Percentiles rank a stretch among this genome's conserved stretches.
phyloP scores from a whole-genome alignment of 768 basidiomycete genomes.

The Lactarius hatsudake region DNA sequence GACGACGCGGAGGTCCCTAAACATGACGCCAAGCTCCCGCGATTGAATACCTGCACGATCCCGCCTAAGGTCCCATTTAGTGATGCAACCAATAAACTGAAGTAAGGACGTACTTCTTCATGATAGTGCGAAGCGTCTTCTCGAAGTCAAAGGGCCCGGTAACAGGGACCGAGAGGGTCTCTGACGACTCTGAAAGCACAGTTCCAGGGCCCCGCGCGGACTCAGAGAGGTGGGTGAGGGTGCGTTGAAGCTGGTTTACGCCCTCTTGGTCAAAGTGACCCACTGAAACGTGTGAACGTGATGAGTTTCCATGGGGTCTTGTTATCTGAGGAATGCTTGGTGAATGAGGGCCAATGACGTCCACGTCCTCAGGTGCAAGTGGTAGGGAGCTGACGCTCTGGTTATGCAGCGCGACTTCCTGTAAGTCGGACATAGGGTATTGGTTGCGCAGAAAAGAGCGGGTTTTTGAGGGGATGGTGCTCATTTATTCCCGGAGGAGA shows the following conservation, averaged over 20 bases:
- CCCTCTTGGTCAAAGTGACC: slow-evolving; percentile 56
- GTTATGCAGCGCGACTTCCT: background rate
- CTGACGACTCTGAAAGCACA: slow-evolving; percentile 19
- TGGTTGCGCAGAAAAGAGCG: background rate
- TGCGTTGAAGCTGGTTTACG: slow-evolving; percentile 40
- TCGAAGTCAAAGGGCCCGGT: slow-evolving; percentile 35
- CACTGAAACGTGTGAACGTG: slow-evolving; percentile 35
- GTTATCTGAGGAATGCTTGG: background rate
- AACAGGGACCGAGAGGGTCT: slow-evolving; percentile 26
- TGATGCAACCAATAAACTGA: background rate
- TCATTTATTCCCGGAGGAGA: background rate
- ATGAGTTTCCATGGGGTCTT: background rate
- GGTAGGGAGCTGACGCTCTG: slow-evolving; percentile 12
- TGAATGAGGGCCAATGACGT: background rate
- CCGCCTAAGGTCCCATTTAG: slow-evolving; percentile 36
- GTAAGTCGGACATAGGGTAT: slow-evolving; percentile 3
- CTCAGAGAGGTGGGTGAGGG: slow-evolving; percentile 33
- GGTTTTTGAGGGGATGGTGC: background rate
- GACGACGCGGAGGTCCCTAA: slow-evolving; percentile 55
- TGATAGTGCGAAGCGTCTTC: slow-evolving; percentile 30
- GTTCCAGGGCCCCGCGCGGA: background rate
- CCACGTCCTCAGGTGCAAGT: background rate
- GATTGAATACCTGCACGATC: slow-evolving; percentile 48
- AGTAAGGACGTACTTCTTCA: slow-evolving; percentile 27
- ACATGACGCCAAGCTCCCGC: slow-evolving; percentile 60